Percentiles rank a stretch among this genome's conserved stretches.
These are phyloP conservation scores for Periconia sp. DNA, from an alignment of 2,329 filamentous ascomycete species.

Conservation along the genomic window DNA sequence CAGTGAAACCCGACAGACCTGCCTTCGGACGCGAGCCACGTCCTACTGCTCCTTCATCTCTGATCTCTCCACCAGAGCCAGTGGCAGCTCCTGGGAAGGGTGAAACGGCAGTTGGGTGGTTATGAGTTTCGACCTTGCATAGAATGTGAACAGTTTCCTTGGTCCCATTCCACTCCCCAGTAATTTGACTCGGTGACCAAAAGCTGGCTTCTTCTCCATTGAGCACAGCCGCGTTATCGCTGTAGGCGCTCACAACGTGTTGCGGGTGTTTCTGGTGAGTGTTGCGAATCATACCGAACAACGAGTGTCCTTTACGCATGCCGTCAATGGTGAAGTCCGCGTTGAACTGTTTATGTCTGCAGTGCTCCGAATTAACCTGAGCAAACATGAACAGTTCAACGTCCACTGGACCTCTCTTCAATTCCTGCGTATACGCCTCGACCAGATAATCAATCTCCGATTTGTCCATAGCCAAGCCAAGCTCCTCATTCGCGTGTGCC, in stretches of 20 bases:
- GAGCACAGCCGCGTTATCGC: slow-evolving; percentile 94
- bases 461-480: slow-evolving; percentile 83
- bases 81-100: slow-evolving; percentile 93
- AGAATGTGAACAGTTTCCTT: slow-evolving; percentile 87
- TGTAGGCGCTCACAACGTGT: slow-evolving; percentile 92
- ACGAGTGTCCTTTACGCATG: slow-evolving; percentile 71
- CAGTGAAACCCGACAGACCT: slow-evolving; percentile 88
- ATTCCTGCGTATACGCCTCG: slow-evolving; percentile 70
- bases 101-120: slow-evolving; percentile 94
- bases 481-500: slow-evolving; percentile 77
- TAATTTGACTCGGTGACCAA: slow-evolving; percentile 86
- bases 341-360: slow-evolving; percentile 89
- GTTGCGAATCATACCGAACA: slow-evolving; percentile 96
- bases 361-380: slow-evolving; percentile 98
- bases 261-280: slow-evolving; percentile 79
- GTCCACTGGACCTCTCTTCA: slow-evolving; percentile 73
- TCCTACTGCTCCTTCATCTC: slow-evolving; percentile 93
- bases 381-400: slow-evolving; percentile 99
- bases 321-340: slow-evolving; percentile 95
- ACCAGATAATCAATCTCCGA: slow-evolving; percentile 93
- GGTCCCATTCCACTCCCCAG: slow-evolving; percentile 82
- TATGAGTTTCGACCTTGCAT: slow-evolving; percentile 96
- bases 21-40: slow-evolving; percentile 91
- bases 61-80: slow-evolving; percentile 91
- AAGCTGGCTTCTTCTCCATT: slow-evolving; percentile 71